phyloP scores from a whole-genome alignment of 805 yeast genomes.

The Metschnikowia peoriensis region DNA sequence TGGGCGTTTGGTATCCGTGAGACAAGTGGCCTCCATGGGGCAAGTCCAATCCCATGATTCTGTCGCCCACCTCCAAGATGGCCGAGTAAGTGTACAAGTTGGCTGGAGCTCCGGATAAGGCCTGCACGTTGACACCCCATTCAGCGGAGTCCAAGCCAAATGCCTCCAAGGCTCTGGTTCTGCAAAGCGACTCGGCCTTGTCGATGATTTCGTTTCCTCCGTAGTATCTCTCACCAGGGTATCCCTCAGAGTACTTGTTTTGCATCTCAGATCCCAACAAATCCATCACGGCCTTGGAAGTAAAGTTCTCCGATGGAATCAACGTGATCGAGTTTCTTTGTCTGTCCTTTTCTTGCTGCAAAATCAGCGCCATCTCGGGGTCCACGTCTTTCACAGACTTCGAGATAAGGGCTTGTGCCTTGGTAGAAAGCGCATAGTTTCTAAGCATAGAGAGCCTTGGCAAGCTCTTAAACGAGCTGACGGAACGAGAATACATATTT shows the following conservation, averaged over 20 bases:
- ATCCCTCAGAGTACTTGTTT: constrained; percentile 97
- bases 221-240: constrained; percentile 96
- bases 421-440: constrained; percentile 62
- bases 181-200: constrained; percentile 85
- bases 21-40: constrained; percentile 99
- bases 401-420: constrained; percentile 65
- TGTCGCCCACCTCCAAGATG: constrained; percentile 81
- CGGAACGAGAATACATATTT: constrained; percentile 29
- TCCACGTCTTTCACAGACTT: constrained; percentile 65
- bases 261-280: constrained; percentile 94
- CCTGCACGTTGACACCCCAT: constrained; percentile 98
- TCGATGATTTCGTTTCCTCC: constrained; percentile 98
- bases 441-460: constrained; percentile 19
- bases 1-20: constrained; percentile 92
- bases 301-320: constrained; percentile 95
- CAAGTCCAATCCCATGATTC: constrained; percentile 95
- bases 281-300: constrained; percentile 93
- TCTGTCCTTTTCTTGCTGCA: constrained; percentile 74
- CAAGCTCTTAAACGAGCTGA: constrained; percentile 26
- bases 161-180: constrained; percentile 84
- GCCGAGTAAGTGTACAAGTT: constrained; percentile 92
- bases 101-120: constrained; percentile 96
- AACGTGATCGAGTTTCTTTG: constrained; percentile 90
- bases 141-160: constrained; percentile 69
- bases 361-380: constrained; percentile 80